Percentiles rank a stretch among this genome's conserved stretches.
Evolutionary conservation across 352 stramenopile species (phyloP).

Genomic region (Phytopythium cucurbitacearum): DNA sequence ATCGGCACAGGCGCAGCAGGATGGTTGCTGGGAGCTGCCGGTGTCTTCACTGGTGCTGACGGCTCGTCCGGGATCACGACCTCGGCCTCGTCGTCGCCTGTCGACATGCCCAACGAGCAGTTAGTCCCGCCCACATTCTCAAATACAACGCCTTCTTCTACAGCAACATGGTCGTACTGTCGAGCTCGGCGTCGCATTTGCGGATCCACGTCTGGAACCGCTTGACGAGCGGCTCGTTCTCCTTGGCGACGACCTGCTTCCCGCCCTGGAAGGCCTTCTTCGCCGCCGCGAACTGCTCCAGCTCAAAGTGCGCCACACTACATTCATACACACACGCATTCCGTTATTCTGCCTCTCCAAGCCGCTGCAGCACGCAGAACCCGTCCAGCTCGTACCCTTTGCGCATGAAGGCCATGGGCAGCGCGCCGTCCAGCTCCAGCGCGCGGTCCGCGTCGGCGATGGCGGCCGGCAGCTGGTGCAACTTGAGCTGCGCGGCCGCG

Average conservation of each 20-base stretch:
- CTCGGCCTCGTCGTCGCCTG: conserved; percentile 17
- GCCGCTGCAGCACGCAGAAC: background rate
- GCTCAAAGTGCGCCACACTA: conserved; percentile 77
- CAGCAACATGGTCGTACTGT: conserved; percentile 31
- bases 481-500: conserved; percentile 60
- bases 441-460: conserved; percentile 45
- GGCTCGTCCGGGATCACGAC: conserved; percentile 21
- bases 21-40: conserved; percentile 10
- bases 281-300: conserved; percentile 64
- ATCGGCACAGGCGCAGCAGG: conserved; percentile 10
- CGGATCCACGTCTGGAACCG: conserved; percentile 83
- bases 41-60: conserved; percentile 4
- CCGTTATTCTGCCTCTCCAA: no score
- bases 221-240: conserved; percentile 32
- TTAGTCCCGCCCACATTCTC: background rate
- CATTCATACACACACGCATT: background rate
- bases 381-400: conserved; percentile 39
- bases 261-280: conserved; percentile 59
- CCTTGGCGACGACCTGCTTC: conserved; percentile 22
- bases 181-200: conserved; percentile 83
- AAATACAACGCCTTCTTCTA: background rate
- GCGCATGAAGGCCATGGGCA: conserved; percentile 63
- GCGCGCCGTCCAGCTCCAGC: conserved; percentile 36
- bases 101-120: background rate
- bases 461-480: conserved; percentile 55